These are phyloP conservation scores for Verticillium klebahnii DNA, from an alignment of 2,329 filamentous ascomycete genomes.

Conservation along the genomic window DNA sequence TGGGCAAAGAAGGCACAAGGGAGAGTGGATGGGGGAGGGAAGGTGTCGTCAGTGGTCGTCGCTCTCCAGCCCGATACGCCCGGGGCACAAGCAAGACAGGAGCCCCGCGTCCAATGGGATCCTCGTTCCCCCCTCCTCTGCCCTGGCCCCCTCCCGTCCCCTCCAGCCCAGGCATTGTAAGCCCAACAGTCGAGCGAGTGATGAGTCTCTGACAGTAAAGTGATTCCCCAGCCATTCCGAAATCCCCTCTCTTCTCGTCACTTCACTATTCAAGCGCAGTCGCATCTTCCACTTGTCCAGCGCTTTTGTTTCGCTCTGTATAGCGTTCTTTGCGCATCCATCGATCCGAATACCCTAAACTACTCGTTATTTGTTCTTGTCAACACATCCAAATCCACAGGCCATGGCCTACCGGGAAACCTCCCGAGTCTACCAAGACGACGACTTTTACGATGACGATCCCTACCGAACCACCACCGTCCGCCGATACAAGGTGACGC, in stretches of 20 bases:
- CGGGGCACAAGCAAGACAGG: neutral
- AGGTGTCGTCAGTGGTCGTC: neutral
- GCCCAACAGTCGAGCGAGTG: neutral
- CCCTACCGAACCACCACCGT: constrained; percentile 42
- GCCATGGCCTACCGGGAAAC: constrained; percentile 24
- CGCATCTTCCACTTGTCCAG: neutral
- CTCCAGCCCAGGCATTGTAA: neutral
- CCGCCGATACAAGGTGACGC: constrained; percentile 47
- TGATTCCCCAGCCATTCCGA: neutral
- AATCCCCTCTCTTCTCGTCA: neutral
- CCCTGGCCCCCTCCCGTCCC: neutral
- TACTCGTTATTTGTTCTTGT: neutral
- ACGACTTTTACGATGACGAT: constrained; percentile 37
- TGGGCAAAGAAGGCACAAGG: neutral
- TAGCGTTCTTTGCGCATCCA: neutral
- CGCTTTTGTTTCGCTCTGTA: neutral
- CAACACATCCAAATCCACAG: constrained; percentile 18
- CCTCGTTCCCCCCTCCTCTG: neutral
- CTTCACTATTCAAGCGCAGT: neutral
- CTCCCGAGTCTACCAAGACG: constrained; percentile 25
- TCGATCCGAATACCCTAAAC: neutral
- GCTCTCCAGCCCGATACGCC: neutral
- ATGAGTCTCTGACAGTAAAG: neutral
- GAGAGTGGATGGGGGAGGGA: neutral
- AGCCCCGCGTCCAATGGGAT: neutral